These are phyloP conservation scores for Acmispon strigosus DNA, from an alignment of 306 rosid species.

Conservation along the genomic window DNA sequence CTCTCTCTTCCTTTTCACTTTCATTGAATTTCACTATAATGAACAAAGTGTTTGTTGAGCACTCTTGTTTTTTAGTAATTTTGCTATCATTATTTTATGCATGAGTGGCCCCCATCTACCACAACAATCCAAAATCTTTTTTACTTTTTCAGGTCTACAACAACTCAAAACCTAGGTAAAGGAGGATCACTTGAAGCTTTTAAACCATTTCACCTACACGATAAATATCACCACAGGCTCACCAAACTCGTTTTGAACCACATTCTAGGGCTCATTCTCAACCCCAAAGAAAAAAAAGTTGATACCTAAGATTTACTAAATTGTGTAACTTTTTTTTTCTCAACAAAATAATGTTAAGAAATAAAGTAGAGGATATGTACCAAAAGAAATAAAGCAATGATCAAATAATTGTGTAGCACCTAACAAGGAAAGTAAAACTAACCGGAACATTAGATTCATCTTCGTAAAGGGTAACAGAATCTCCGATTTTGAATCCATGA, in stretches of 20 bases:
- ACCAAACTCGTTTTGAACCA: neutral
- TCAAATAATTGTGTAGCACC: too few relatives aligned
- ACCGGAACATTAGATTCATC: slow-evolving; percentile 51
- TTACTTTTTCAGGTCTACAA: too few relatives aligned
- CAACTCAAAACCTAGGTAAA: too few relatives aligned
- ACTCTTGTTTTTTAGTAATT: neutral
- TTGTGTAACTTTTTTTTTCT: too few relatives aligned
- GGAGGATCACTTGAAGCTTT: too few relatives aligned
- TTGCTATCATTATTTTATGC: neutral
- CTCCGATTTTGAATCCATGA: slow-evolving; percentile 40
- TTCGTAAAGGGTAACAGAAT: slow-evolving; percentile 40
- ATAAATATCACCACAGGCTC: too few relatives aligned
- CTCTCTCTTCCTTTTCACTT: neutral
- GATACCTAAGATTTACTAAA: neutral
- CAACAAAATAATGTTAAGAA: too few relatives aligned
- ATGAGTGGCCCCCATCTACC: neutral
- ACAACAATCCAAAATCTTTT: too few relatives aligned
- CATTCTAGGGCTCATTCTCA: neutral
- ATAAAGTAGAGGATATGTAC: too few relatives aligned
- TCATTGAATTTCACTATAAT: neutral
- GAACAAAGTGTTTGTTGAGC: neutral
- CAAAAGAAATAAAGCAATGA: too few relatives aligned
- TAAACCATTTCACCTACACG: too few relatives aligned
- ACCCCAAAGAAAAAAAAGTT: neutral
- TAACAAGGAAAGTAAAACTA: slow-evolving; percentile 27